Conservation (phyloP, 2,329 filamentous ascomycete genomes). For the Akanthomyces dipterigenus region DNA sequence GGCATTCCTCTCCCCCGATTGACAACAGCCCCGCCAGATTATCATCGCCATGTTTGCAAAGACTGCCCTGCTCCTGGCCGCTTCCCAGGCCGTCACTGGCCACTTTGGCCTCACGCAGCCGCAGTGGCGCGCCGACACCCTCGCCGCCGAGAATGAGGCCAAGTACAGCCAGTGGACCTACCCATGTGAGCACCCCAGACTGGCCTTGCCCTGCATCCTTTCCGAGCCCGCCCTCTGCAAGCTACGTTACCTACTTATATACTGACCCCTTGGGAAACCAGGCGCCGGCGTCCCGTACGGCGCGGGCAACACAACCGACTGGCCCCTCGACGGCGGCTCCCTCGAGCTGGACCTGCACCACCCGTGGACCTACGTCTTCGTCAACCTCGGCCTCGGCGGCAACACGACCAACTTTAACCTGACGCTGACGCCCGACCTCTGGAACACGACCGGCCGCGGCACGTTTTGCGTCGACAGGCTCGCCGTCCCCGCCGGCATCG, state of each 20-base stretch:
- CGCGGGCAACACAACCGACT: slow-evolving; percentile 42
- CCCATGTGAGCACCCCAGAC: slow-evolving; percentile 37
- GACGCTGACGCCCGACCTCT: slow-evolving; percentile 53
- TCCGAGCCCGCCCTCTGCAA: no score
- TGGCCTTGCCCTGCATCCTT: no score
- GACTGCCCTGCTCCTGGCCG: slow-evolving; percentile 24
- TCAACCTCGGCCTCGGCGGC: slow-evolving; percentile 45
- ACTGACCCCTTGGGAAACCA: slow-evolving; percentile 17
- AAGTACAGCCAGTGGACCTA: slow-evolving; percentile 43
- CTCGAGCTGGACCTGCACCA: slow-evolving; percentile 45
- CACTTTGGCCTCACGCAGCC: slow-evolving; percentile 45
- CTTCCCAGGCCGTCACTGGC: slow-evolving; percentile 32
- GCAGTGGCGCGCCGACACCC: slow-evolving; percentile 41
- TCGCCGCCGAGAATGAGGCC: slow-evolving; percentile 28
- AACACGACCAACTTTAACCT: slow-evolving; percentile 61
- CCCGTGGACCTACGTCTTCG: slow-evolving; percentile 44
- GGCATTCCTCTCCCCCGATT: background rate
- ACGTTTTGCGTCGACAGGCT: slow-evolving; percentile 60
- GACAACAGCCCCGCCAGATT: background rate
- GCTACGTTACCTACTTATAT: background rate
- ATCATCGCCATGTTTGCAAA: background rate
- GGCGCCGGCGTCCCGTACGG: slow-evolving; percentile 42
- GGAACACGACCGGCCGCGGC: slow-evolving; percentile 53
- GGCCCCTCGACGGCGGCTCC: slow-evolving; percentile 44
- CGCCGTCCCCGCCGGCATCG: slow-evolving; percentile 45